Conservation (phyloP, 768 basidiomycete genomes). For the Pleurotus giganteus region DNA sequence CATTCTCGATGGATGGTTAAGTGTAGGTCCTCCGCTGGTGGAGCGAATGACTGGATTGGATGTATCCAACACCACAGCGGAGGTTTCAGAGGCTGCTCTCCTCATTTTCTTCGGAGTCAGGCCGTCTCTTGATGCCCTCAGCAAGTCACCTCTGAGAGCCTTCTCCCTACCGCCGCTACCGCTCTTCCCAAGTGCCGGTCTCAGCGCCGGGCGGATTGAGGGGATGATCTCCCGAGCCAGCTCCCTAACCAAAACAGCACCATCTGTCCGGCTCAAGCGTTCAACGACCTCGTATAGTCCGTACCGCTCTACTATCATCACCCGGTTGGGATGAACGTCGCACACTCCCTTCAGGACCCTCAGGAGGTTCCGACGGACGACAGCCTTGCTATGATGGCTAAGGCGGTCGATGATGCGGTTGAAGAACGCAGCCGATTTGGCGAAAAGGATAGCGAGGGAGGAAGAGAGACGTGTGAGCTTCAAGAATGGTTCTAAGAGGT, state of each 20-base stretch:
- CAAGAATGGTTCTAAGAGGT: constrained; percentile 86
- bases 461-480: constrained; percentile 87
- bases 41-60: constrained; percentile 1
- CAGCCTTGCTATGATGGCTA: constrained; percentile 67
- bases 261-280: constrained; percentile 79
- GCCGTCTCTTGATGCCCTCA: constrained; percentile 17
- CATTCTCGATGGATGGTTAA: constrained; percentile 7
- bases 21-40: neutral
- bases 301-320: constrained; percentile 78
- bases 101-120: constrained; percentile 66
- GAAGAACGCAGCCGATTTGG: constrained; percentile 80
- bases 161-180: constrained; percentile 18
- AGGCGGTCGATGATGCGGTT: constrained; percentile 84
- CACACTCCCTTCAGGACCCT: constrained; percentile 82
- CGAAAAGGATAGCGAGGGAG: constrained; percentile 69
- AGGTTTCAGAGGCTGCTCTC: constrained; percentile 70
- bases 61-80: constrained; percentile 25
- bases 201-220: constrained; percentile 67
- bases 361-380: constrained; percentile 87
- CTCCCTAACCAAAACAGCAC: constrained; percentile 88
- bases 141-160: constrained; percentile 11
- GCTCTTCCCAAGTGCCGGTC: constrained; percentile 39
- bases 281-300: constrained; percentile 80
- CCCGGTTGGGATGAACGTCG: constrained; percentile 86
- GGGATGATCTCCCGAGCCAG: constrained; percentile 85